phyloP scores from a whole-genome alignment of 805 yeast genomes.

The Myxozyma monticola region DNA sequence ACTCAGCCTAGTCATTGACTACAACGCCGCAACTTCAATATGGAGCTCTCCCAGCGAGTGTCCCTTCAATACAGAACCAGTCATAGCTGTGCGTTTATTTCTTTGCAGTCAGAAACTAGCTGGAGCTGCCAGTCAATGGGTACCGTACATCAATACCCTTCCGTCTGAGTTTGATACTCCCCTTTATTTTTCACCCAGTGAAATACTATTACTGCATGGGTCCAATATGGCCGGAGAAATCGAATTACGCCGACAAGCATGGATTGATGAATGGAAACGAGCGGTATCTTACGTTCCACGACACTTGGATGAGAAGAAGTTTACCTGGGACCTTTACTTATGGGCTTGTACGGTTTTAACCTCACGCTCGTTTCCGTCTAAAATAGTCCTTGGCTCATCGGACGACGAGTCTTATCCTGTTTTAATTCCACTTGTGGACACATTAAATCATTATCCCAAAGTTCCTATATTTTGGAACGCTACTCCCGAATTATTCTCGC shows the following conservation, averaged over 20 bases:
- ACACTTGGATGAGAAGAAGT: constrained; percentile 17
- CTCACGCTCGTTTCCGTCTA: constrained; percentile 77
- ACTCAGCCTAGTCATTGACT: constrained; percentile 20
- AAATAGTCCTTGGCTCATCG: constrained; percentile 48
- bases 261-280: constrained; percentile 62
- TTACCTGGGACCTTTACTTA: constrained; percentile 45
- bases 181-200: constrained; percentile 59
- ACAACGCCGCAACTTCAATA: constrained; percentile 12
- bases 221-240: constrained; percentile 67
- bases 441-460: constrained; percentile 68
- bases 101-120: constrained; percentile 16
- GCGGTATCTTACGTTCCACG: constrained; percentile 14
- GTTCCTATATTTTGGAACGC: constrained; percentile 65
- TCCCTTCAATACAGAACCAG: constrained; percentile 11
- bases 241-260: constrained; percentile 45
- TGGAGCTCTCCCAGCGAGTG: constrained; percentile 5
- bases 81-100: constrained; percentile 20
- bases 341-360: constrained; percentile 75
- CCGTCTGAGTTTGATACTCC: constrained; percentile 62
- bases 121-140: constrained; percentile 36
- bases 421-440: constrained; percentile 74
- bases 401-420: constrained; percentile 49
- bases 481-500: constrained; percentile 41
- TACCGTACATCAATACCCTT: constrained; percentile 51
- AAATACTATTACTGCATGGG: constrained; percentile 55